phyloP scores from a whole-genome alignment of 306 rosid genomes.

The Cyamopsis tetragonoloba region DNA sequence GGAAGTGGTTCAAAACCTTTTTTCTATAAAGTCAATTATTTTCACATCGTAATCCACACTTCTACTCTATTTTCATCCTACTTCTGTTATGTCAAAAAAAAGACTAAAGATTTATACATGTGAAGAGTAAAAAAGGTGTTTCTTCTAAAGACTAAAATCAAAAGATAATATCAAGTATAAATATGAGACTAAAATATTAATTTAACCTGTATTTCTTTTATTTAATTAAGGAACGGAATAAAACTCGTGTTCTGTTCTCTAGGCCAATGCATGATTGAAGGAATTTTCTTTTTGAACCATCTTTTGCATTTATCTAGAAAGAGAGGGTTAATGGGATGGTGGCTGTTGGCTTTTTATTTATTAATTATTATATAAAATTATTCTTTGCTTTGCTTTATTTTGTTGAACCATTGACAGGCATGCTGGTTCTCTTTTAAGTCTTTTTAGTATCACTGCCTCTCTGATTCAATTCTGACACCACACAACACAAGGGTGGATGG shows the following conservation, averaged over 20 bases:
- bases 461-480: slow-evolving; percentile 46
- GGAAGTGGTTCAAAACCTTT: no score
- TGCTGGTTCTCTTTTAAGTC: slow-evolving; percentile 42
- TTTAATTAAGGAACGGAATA: slow-evolving; percentile 30
- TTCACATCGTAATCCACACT: no score
- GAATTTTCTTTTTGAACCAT: slow-evolving; percentile 47
- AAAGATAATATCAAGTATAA: no score
- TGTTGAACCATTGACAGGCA: slow-evolving; percentile 48
- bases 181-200: no score
- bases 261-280: slow-evolving; percentile 70
- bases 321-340: slow-evolving; percentile 29
- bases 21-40: no score
- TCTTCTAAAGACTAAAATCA: no score
- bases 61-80: background rate
- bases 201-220: no score
- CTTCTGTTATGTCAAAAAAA: background rate
- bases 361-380: no score
- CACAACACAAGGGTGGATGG: no score
- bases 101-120: no score
- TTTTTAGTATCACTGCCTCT: slow-evolving; percentile 32
- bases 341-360: slow-evolving; percentile 37
- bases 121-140: no score
- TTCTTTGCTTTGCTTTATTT: slow-evolving; percentile 41
- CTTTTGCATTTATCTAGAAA: slow-evolving; percentile 52
- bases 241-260: slow-evolving; percentile 18